Percentiles rank a stretch among this genome's conserved stretches.
Conservation (phyloP, 2,329 filamentous ascomycete species). For the Colletotrichum scovillei region DNA sequence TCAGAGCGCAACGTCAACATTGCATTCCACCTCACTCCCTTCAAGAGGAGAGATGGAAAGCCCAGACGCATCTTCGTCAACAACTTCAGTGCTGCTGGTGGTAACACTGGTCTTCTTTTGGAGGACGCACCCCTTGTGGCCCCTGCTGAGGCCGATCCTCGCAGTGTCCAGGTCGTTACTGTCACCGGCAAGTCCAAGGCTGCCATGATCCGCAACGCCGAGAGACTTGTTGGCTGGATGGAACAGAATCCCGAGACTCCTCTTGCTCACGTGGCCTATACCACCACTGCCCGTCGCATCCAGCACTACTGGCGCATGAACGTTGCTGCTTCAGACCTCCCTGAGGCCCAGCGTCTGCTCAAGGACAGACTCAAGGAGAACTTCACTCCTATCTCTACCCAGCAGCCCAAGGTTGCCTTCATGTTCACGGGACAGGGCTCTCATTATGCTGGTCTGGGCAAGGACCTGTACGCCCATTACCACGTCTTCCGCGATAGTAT, state of each 20-base stretch:
- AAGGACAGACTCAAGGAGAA: conserved; percentile 52
- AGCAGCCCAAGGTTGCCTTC: conserved; percentile 61
- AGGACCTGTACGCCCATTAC: conserved; percentile 60
- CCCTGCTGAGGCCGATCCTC: conserved; percentile 61
- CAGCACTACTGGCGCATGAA: conserved; percentile 58
- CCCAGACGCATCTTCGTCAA: conserved; percentile 68
- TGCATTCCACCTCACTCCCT: conserved; percentile 63
- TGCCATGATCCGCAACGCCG: conserved; percentile 69
- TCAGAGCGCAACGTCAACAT: conserved; percentile 69
- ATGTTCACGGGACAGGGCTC: conserved; percentile 69
- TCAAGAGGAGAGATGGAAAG: conserved; percentile 59
- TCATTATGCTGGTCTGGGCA: conserved; percentile 62
- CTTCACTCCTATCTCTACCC: conserved; percentile 54
- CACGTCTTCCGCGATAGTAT: conserved; percentile 62
- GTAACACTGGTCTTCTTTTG: conserved; percentile 75
- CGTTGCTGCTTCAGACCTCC: conserved; percentile 53
- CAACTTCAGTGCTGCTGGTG: conserved; percentile 78
- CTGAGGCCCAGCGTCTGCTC: conserved; percentile 56
- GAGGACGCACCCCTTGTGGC: conserved; percentile 67
- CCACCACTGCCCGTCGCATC: conserved; percentile 73
- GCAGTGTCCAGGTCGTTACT: conserved; percentile 68
- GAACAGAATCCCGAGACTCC: conserved; percentile 62
- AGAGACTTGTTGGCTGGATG: conserved; percentile 65
- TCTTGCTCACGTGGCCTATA: conserved; percentile 71
- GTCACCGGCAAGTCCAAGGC: conserved; percentile 67